Conservation (phyloP, 495 filamentous ascomycete species). For the Xylaria nigripes region DNA sequence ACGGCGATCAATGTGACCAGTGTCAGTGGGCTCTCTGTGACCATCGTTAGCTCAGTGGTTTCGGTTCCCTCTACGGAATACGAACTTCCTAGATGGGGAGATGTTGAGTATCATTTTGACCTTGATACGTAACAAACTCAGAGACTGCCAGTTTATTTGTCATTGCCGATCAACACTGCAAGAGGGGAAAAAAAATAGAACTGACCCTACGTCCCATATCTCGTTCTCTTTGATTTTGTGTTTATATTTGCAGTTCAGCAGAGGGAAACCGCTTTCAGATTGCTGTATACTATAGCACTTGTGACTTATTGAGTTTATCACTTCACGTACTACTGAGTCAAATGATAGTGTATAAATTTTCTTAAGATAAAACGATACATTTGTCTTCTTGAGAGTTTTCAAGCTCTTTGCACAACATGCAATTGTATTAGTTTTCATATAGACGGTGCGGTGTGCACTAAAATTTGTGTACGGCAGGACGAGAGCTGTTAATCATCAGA, state of each 20-base stretch:
- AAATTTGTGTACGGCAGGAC: too few species aligned
- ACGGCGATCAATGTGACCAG: constrained; percentile 14
- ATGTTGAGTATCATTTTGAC: constrained; percentile 21
- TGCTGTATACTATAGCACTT: not conserved
- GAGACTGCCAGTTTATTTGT: not conserved
- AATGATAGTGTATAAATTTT: too few species aligned
- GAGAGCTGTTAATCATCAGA: too few species aligned
- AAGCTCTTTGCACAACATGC: too few species aligned
- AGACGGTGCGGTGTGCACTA: too few species aligned
- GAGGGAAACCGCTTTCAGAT: not conserved
- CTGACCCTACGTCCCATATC: constrained; percentile 3
- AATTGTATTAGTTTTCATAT: not conserved
- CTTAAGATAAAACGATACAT: too few species aligned
- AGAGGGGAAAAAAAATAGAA: not conserved
- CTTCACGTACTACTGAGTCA: too few species aligned
- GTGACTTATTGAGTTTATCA: too few species aligned
- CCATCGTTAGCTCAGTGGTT: constrained; percentile 36
- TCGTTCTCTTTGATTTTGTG: constrained; percentile 9
- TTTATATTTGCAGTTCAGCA: constrained; percentile 1
- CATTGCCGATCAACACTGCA: not conserved
- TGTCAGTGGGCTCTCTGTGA: constrained; percentile 30
- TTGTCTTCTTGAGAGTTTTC: not conserved
- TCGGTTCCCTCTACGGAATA: constrained; percentile 26
- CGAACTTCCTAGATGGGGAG: constrained; percentile 39
- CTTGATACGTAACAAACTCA: constrained; percentile 15